Conservation (phyloP, 331 rosid genomes). For the Quercus lobata region DNA sequence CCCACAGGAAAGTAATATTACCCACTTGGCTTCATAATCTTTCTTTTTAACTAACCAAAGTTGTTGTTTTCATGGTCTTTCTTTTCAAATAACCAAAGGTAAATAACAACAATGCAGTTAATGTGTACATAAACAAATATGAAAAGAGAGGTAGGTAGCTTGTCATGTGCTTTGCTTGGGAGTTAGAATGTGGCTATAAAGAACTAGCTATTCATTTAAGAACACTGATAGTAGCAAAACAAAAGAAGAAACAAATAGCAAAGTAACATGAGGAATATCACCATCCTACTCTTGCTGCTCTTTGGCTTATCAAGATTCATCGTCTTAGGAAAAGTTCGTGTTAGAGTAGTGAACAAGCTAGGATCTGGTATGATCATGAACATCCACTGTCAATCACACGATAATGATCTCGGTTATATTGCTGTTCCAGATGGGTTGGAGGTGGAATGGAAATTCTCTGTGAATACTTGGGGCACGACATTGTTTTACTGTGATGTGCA, state of each 20-base stretch:
- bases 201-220: not conserved
- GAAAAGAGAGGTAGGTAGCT: not conserved
- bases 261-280: not conserved
- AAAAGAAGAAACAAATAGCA: not conserved
- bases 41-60: not conserved
- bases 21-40: not conserved
- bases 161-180: not conserved
- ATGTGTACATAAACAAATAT: no score
- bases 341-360: not conserved
- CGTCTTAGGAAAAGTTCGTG: not conserved
- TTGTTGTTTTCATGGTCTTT: no score
- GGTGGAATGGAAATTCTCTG: not conserved
- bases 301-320: not conserved
- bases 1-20: not conserved
- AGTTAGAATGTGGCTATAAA: not conserved
- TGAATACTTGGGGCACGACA: constrained; percentile 8
- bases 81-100: not conserved
- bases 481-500: constrained; percentile 6
- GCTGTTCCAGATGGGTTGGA: not conserved
- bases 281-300: not conserved
- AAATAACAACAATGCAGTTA: not conserved
- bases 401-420: not conserved
- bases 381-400: not conserved
- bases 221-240: not conserved
- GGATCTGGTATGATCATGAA: not conserved